A percentile compares a stretch with the other conserved stretches of the same genome.
Conservation (phyloP, 306 rosid species). For the Quercus ilex region DNA sequence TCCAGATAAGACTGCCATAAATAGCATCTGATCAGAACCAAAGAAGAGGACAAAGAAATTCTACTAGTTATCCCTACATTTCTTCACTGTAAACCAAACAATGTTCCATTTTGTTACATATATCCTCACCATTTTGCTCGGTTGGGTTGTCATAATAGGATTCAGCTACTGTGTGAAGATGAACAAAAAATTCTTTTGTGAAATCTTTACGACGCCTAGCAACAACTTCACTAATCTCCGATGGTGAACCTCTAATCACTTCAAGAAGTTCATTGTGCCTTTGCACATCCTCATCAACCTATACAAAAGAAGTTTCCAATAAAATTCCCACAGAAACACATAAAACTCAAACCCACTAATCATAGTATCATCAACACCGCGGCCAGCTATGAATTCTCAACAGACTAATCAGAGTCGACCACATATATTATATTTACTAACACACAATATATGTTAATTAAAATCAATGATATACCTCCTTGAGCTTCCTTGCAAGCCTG, state of each 20-base stretch:
- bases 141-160: conserved; percentile 56
- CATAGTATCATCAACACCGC: background rate
- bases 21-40: background rate
- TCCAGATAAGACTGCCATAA: background rate
- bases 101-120: background rate
- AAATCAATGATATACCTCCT: conserved; percentile 53
- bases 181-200: conserved; percentile 83
- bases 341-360: background rate
- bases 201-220: conserved; percentile 86
- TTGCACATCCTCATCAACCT: conserved; percentile 92
- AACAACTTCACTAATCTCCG: conserved; percentile 60
- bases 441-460: background rate
- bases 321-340: background rate
- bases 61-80: background rate
- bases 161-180: conserved; percentile 69
- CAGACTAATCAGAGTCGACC: too few relatives aligned
- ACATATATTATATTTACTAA: too few relatives aligned
- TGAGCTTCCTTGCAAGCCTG: conserved; percentile 75
- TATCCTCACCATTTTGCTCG: conserved; percentile 61
- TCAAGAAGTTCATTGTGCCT: conserved; percentile 76
- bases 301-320: conserved; percentile 18
- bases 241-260: conserved; percentile 38
- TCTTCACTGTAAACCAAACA: background rate
- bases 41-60: background rate
- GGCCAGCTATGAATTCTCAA: too few relatives aligned